Evolutionary conservation across 306 rosid genomes (phyloP).

Genomic region (Citrullus amarus): DNA sequence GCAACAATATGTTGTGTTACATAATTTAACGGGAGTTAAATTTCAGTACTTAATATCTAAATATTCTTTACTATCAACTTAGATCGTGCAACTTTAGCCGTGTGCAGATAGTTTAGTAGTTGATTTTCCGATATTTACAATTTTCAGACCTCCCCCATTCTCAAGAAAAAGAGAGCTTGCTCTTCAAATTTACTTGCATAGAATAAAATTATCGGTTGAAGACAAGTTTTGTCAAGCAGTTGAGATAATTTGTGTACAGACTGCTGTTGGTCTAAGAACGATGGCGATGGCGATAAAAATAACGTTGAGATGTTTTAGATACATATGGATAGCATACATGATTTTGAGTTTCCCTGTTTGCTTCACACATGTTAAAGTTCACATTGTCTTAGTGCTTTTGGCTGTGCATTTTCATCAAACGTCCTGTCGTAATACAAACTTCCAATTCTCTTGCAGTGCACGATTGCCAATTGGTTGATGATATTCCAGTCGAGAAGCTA

Average conservation of each 20-base stretch:
- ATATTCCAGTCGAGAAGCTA: slow-evolving; percentile 68
- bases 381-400: background rate
- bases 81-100: background rate
- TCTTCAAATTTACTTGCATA: too few relatives aligned
- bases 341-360: background rate
- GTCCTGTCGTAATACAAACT: background rate
- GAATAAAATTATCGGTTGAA: background rate
- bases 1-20: background rate
- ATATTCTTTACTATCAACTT: background rate
- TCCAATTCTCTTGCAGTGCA: slow-evolving; percentile 43
- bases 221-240: background rate
- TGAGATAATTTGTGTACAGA: background rate
- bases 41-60: background rate
- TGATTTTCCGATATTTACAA: background rate
- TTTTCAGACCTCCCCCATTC: background rate
- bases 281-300: background rate
- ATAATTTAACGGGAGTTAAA: background rate
- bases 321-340: background rate
- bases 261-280: background rate
- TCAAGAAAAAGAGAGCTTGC: background rate
- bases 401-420: background rate
- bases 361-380: background rate
- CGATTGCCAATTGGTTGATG: slow-evolving; percentile 79
- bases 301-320: background rate
- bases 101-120: background rate